Evolutionary conservation across 768 basidiomycete genomes (phyloP).

Genomic region (Rhizopogon roseolus): DNA sequence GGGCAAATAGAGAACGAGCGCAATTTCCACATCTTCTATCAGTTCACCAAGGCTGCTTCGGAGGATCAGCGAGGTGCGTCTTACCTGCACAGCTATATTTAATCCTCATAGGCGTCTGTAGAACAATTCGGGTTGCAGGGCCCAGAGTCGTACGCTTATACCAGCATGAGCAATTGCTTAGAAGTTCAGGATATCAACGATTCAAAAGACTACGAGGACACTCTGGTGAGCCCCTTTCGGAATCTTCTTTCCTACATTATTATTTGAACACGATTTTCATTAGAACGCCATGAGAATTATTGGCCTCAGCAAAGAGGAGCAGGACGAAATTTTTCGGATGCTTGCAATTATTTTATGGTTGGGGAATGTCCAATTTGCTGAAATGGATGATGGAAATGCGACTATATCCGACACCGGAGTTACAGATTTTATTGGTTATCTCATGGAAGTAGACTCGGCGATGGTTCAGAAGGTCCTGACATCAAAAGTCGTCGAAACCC

Average conservation of each 20-base stretch:
- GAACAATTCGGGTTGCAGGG: slow-evolving; percentile 95
- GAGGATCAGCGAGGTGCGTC: slow-evolving; percentile 78
- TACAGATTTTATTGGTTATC: slow-evolving; percentile 92
- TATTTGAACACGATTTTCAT: background rate
- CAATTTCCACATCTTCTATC: slow-evolving; percentile 99
- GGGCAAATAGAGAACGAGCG: slow-evolving; percentile 96
- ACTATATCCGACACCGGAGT: slow-evolving; percentile 75
- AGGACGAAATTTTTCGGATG: slow-evolving; percentile 90
- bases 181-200: slow-evolving; percentile 92
- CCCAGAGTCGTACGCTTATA: slow-evolving; percentile 93
- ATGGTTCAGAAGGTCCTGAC: slow-evolving; percentile 86
- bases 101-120: slow-evolving; percentile 27
- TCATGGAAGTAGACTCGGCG: slow-evolving; percentile 82
- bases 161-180: slow-evolving; percentile 86
- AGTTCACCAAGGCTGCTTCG: slow-evolving; percentile 94
- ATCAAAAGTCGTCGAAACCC: slow-evolving; percentile 84
- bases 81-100: background rate
- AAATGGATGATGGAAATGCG: slow-evolving; percentile 89
- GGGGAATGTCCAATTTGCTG: slow-evolving; percentile 89
- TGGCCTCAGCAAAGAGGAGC: slow-evolving; percentile 80
- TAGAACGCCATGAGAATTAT: slow-evolving; percentile 94
- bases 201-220: slow-evolving; percentile 80
- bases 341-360: slow-evolving; percentile 92
- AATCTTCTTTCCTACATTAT: background rate
- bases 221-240: slow-evolving; percentile 54